These are phyloP conservation scores for Gillenia trifoliata DNA, from an alignment of 306 rosid genomes.

Conservation along the genomic window DNA sequence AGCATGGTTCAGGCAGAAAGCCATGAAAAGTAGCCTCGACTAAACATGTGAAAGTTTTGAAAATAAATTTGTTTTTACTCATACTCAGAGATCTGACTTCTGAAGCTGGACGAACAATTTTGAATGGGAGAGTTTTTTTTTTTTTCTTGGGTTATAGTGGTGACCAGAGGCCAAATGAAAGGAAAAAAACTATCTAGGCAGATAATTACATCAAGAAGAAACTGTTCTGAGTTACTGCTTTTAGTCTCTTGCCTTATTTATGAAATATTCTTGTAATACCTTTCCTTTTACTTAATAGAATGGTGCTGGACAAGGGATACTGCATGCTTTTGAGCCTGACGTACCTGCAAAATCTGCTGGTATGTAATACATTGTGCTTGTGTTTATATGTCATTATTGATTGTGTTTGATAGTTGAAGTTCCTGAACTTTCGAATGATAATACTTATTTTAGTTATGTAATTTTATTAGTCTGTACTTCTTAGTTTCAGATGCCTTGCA, in stretches of 20 bases:
- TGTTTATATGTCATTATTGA: background rate
- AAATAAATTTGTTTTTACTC: background rate
- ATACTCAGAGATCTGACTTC: background rate
- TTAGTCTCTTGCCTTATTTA: background rate
- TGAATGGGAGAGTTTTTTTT: background rate
- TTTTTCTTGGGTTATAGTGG: background rate
- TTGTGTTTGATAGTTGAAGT: background rate
- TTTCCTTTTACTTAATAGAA: constrained; percentile 38
- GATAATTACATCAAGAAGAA: background rate
- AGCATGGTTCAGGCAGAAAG: background rate
- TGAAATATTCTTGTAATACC: constrained; percentile 24
- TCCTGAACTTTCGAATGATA: background rate
- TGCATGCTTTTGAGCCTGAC: constrained; percentile 62
- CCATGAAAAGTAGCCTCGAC: background rate
- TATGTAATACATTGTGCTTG: constrained; percentile 32
- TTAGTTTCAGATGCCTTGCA: background rate
- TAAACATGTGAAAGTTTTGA: background rate
- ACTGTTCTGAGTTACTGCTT: background rate
- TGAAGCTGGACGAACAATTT: background rate
- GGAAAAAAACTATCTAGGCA: background rate
- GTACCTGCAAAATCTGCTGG: constrained; percentile 46
- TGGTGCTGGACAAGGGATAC: constrained; percentile 38
- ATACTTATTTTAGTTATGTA: background rate
- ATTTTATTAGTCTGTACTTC: background rate
- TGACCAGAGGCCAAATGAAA: background rate